Conservation (phyloP, 2,329 filamentous ascomycete species). For the Penicillium frequentans region DNA sequence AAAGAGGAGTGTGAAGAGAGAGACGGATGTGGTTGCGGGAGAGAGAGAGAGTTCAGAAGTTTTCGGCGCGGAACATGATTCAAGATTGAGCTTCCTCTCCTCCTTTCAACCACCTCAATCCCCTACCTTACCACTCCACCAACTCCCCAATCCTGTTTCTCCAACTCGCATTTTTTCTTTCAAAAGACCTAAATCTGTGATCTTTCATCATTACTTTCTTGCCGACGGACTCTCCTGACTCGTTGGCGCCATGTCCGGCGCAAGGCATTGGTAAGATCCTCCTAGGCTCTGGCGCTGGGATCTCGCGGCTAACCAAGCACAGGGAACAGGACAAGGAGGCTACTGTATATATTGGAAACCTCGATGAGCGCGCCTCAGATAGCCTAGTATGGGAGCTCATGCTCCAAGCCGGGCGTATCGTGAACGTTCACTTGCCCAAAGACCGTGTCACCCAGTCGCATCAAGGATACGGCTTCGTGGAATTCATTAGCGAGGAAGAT, state of each 20-base stretch:
- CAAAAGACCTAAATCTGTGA: background rate
- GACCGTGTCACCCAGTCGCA: constrained; percentile 96
- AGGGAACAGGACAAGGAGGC: constrained; percentile 98
- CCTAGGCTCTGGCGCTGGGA: background rate
- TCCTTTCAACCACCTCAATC: background rate
- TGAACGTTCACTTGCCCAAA: constrained; percentile 97
- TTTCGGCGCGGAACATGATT: constrained; percentile 29
- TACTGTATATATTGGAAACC: constrained; percentile 96
- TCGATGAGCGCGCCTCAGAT: constrained; percentile 92
- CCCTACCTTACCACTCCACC: background rate
- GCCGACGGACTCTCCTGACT: background rate
- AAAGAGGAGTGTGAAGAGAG: constrained; percentile 12
- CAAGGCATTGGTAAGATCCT: constrained; percentile 70
- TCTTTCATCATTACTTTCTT: background rate
- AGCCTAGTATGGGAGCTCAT: constrained; percentile 95
- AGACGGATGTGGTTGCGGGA: constrained; percentile 13
- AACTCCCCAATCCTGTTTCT: background rate
- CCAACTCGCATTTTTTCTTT: background rate
- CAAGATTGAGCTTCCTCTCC: constrained; percentile 15
- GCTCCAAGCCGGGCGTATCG: constrained; percentile 94
- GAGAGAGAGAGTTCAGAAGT: constrained; percentile 26
- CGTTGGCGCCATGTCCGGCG: constrained; percentile 59
- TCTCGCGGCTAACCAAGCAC: constrained; percentile 15
- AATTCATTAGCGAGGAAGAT: constrained; percentile 93
- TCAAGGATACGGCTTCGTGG: constrained; percentile 98